Evolutionary conservation across 495 filamentous ascomycete genomes (phyloP), one percentile per base, ranked within the genome.

Genomic region (Aspergillus diversus): DNA sequence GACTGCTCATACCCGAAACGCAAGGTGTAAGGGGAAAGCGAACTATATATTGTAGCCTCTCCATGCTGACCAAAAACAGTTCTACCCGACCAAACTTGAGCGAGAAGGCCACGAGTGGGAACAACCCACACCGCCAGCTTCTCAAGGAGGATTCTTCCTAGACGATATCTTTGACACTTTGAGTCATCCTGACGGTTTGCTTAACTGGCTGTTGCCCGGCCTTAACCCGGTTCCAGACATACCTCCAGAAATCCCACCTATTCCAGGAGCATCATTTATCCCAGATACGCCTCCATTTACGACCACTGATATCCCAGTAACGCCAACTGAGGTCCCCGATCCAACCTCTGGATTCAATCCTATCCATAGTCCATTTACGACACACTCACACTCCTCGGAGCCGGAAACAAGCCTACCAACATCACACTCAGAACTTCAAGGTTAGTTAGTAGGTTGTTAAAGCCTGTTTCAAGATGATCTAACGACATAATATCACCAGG

Each of bases 81-180:
- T 69, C 34, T 79, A 77, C 58, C 77, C 75, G 8, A 74, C 74
- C 9, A 63, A 63, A 11, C 70, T 84, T 16, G 74, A 83, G 35
- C 69, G 70, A 12, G 71, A 77, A n/a, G 82, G 81, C 16, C 76
- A 73, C 69, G 66, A 73, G 39, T 70, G 73, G 17, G 47, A 75
- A 33, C 71, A 71, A 34, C 75, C 64, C 11, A 59, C 55, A 9
- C 48, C 55, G 66, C 43, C 68, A 61, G 57, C 79, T 76, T 47
- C 77, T 68, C 13, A 71, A 5, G 54, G 32, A 4, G 31, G 66
- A 3, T 48, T 71, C 32, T 65, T 67, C 32, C 17, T 74, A 12
- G 50, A 33, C n/a, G 8, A 39, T 7, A 39, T 75, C 12, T 49
- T 79, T 42, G 55, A 69, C 56, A 61, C 64, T 58, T 57, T 80